These are phyloP conservation scores for Marchantia paleacea DNA, from an alignment of 225 moss, liverwort and hornwort genomes.

Conservation along the genomic window DNA sequence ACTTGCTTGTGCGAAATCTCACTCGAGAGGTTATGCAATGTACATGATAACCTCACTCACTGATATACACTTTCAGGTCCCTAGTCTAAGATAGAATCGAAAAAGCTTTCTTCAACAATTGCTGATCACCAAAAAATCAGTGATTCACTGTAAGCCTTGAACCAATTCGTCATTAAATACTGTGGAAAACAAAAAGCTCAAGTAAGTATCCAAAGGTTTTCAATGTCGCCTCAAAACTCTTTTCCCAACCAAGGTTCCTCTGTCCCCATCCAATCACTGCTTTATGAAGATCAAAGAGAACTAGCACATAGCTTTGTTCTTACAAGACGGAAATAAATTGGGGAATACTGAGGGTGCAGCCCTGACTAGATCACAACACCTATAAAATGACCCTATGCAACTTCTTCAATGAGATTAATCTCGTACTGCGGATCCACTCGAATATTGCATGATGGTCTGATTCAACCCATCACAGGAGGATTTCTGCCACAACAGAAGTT, in stretches of 20 bases:
- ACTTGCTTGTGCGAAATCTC: too few species aligned
- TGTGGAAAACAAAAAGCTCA: neutral
- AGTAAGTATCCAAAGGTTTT: neutral
- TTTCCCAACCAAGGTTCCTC: neutral
- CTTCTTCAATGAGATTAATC: conserved; percentile 64
- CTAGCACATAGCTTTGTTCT: neutral
- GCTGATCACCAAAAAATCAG: neutral
- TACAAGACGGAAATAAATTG: neutral
- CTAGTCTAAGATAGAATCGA: neutral
- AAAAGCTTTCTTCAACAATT: neutral
- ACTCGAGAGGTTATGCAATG: neutral
- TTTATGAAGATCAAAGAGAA: neutral
- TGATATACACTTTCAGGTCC: neutral
- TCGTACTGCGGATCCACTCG: conserved; percentile 60
- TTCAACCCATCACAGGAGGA: conserved; percentile 75
- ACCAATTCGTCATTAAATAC: neutral
- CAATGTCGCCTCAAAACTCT: neutral
- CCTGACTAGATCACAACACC: neutral
- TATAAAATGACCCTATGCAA: conserved; percentile 43
- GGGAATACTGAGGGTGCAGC: neutral
- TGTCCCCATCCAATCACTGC: neutral
- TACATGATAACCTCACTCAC: neutral
- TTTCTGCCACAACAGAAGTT: conserved; percentile 57
- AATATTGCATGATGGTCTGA: conserved; percentile 63
- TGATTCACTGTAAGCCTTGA: neutral